Evolutionary conservation across 2,329 filamentous ascomycete species (phyloP).

Genomic region (Microdochium bolleyi): DNA sequence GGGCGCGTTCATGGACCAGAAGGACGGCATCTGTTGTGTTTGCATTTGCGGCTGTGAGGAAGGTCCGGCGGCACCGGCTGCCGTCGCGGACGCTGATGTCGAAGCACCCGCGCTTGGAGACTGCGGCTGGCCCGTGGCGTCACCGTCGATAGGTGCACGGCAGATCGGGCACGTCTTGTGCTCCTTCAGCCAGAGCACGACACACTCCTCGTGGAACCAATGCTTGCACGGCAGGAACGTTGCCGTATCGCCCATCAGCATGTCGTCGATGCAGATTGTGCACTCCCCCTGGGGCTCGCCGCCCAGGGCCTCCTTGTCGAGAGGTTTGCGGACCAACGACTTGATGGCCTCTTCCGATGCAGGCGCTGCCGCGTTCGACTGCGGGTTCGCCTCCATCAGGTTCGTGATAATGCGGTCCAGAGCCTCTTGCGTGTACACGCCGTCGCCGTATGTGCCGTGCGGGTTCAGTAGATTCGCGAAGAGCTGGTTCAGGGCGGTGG

Average conservation of each 20-base stretch:
- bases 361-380: slow-evolving; percentile 72
- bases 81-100: slow-evolving; percentile 5
- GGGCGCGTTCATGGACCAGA: neutral
- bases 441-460: slow-evolving; percentile 59
- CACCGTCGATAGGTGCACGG: slow-evolving; percentile 47
- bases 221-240: slow-evolving; percentile 79
- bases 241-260: slow-evolving; percentile 65
- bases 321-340: slow-evolving; percentile 60
- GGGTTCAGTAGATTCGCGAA: slow-evolving; percentile 44
- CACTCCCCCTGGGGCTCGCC: slow-evolving; percentile 69
- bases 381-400: slow-evolving; percentile 76
- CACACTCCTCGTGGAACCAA: slow-evolving; percentile 85
- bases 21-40: neutral
- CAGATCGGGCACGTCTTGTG: slow-evolving; percentile 91
- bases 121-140: slow-evolving; percentile 13
- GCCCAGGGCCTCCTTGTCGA: slow-evolving; percentile 63
- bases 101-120: too few relatives aligned
- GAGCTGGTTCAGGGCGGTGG: slow-evolving; percentile 40
- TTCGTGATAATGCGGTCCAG: slow-evolving; percentile 81
- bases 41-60: slow-evolving; percentile 2
- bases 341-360: slow-evolving; percentile 69
- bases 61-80: slow-evolving; percentile 4
- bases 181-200: slow-evolving; percentile 75
- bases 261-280: slow-evolving; percentile 89
- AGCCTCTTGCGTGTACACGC: slow-evolving; percentile 84